Conservation (phyloP, 1,284 basidiomycete genomes). For the Fomitiporia mediterranea region DNA sequence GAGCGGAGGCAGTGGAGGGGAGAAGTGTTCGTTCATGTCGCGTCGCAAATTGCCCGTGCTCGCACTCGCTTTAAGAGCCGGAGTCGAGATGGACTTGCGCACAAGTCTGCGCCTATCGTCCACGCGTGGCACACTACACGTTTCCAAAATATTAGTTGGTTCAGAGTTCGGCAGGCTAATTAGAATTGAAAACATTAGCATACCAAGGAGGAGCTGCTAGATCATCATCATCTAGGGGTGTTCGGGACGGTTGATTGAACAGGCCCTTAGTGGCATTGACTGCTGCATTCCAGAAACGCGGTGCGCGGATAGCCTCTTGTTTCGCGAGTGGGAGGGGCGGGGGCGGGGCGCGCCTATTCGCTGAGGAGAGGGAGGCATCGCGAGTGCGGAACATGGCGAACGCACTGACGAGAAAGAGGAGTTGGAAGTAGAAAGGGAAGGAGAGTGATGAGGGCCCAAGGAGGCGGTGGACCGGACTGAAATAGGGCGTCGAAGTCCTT, state of each 20-base stretch:
- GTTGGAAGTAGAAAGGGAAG: constrained; percentile 11
- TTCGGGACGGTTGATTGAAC: constrained; percentile 13
- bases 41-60: neutral
- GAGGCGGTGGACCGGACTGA: constrained; percentile 1
- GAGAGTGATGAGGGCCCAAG: constrained; percentile 11
- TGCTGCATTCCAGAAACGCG: constrained; percentile 16
- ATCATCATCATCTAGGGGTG: neutral
- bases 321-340: neutral
- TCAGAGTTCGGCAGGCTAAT: neutral
- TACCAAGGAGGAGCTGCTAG: neutral
- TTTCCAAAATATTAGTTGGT: neutral
- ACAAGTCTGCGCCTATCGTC: neutral
- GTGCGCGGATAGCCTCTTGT: constrained; percentile 8
- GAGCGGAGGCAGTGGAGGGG: constrained; percentile 3
- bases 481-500: neutral
- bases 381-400: neutral
- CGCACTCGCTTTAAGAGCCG: constrained; percentile 7
- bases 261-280: constrained; percentile 18
- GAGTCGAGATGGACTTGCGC: constrained; percentile 15
- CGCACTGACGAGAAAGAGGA: neutral
- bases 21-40: neutral
- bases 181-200: neutral
- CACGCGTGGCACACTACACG: constrained; percentile 6
- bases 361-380: neutral
- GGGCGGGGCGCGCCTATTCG: neutral